Base-by-base conservation (phyloP, 257 asterid genomes). In the Perilla frutescens region DNA sequence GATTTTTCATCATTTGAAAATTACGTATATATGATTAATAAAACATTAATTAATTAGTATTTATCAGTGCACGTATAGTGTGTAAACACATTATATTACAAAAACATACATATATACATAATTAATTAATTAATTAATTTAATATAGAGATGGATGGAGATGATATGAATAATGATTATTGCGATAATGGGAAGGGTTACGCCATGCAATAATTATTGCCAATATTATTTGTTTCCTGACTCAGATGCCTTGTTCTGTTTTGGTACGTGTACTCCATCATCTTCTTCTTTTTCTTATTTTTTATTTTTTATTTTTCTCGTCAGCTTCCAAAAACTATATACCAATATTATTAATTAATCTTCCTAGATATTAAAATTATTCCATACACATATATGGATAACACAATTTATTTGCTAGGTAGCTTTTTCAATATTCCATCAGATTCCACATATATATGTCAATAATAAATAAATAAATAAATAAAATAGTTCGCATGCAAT, bases 261-360 rank as follows among this genome's bases (percentile, higher is more conserved):
- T 49, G 14, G 59, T 69, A 76, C 84, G 88, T 81, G 88, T 73
- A 81, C 1, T 84, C 88, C 88, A 84, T 81, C 62, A 61, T 62
- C 75, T 45, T 49, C 31, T 54, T 49, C 20, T 11, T 61, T 53
- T 59, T 72, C 1, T 3, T 14, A 7, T 7, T 20, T 32, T 15
- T 11, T 31, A 3, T 34, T 34, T 34, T 34, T 34, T 34, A 13
- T 12, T 3, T 75, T 72, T 64, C 74, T 81, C 81, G 82, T 84
- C 88, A 81, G 29, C 83, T 67, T 80, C 85, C 85, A 83, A 78
- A 83, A 29, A 3, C 20, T 4, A 43, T 20, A 20, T 20, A 20
- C 26, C 26, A 20, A 1, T 20, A 20, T 20, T 20, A 20, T 20
- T 20, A 20, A 20, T 20, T 20, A 43, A 6, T 43, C 10, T 1